Evolutionary conservation across 306 rosid species (phyloP).

Genomic region (Vigna mungo): DNA sequence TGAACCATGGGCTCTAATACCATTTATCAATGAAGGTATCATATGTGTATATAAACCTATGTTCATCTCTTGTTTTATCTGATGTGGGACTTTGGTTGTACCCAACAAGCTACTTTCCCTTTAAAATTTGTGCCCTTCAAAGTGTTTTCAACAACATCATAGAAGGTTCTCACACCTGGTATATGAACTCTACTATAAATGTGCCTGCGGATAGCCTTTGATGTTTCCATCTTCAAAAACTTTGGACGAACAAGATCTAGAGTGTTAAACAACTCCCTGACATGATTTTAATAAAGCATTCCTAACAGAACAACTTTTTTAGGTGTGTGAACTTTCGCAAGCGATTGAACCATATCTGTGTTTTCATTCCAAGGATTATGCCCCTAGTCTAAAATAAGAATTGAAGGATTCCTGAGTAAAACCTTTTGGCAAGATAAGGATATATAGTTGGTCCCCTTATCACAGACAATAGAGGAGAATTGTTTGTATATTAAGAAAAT

Average conservation of each 20-base stretch:
- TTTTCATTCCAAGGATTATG: slow-evolving; percentile 91
- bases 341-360: slow-evolving; percentile 80
- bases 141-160: slow-evolving; percentile 76
- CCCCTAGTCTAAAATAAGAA: slow-evolving; percentile 94
- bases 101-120: slow-evolving; percentile 47
- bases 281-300: slow-evolving; percentile 88
- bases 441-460: slow-evolving; percentile 45
- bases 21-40: no score
- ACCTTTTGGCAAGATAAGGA: slow-evolving; percentile 68
- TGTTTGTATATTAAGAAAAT: slow-evolving; percentile 94
- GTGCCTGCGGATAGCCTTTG: slow-evolving; percentile 73
- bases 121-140: slow-evolving; percentile 77
- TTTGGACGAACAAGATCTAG: slow-evolving; percentile 86
- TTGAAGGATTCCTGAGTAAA: slow-evolving; percentile 74
- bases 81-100: no score
- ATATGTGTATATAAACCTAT: no score
- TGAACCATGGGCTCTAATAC: no score
- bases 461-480: slow-evolving; percentile 78
- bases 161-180: slow-evolving; percentile 60
- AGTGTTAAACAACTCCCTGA: slow-evolving; percentile 84
- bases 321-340: slow-evolving; percentile 78
- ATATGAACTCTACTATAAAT: slow-evolving; percentile 71
- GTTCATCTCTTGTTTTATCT: no score
- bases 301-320: slow-evolving; percentile 92
- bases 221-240: slow-evolving; percentile 66